Conservation (phyloP, 495 filamentous ascomycete genomes). For the Podospora appendiculata region DNA sequence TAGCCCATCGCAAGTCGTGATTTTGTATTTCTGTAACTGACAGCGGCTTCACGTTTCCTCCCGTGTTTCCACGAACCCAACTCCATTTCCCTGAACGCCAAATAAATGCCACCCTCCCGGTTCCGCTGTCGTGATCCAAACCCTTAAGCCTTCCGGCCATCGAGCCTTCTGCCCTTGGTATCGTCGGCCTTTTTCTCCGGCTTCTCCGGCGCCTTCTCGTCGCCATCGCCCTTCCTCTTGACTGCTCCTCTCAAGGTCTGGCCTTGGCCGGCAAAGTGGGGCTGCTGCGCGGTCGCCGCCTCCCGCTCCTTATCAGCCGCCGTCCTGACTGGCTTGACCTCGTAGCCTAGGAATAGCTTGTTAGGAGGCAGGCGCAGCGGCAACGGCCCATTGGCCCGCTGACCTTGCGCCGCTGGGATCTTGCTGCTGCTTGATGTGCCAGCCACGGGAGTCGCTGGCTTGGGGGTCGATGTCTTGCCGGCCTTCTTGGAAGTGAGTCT, state of each 20-base stretch:
- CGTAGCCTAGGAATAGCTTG: slow-evolving; percentile 93
- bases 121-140: no score
- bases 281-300: slow-evolving; percentile 54
- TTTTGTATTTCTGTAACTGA: no score
- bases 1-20: no score
- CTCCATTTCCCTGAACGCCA: not conserved
- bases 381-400: slow-evolving; percentile 68
- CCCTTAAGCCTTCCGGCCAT: slow-evolving; percentile 22
- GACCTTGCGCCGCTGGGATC: slow-evolving; percentile 24
- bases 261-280: slow-evolving; percentile 78
- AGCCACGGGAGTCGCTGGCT: slow-evolving; percentile 71
- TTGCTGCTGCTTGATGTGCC: slow-evolving; percentile 56
- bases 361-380: slow-evolving; percentile 79
- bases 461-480: slow-evolving; percentile 68
- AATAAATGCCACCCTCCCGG: not conserved
- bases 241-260: slow-evolving; percentile 70
- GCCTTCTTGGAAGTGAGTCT: slow-evolving; percentile 73
- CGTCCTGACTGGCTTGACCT: slow-evolving; percentile 78
- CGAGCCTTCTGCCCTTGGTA: slow-evolving; percentile 24
- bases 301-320: slow-evolving; percentile 62
- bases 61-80: no score
- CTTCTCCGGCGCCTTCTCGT: slow-evolving; percentile 24
- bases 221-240: slow-evolving; percentile 42
- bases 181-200: slow-evolving; percentile 27
- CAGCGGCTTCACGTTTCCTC: no score